Conservation (phyloP, 306 rosid species). For the Lathyrus sativus region DNA sequence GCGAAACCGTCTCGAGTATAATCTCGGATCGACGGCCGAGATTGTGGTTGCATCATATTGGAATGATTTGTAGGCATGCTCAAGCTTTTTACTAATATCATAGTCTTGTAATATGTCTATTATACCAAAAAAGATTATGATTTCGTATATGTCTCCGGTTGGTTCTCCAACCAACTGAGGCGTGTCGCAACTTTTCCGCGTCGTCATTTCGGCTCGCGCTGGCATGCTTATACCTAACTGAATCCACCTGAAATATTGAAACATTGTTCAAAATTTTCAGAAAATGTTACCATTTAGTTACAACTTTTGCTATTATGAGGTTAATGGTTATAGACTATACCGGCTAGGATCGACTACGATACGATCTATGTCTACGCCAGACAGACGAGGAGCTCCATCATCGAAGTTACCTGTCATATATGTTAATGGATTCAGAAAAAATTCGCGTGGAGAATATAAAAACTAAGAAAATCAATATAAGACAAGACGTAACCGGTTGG, state of each 20-base stretch:
- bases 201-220: constrained; percentile 71
- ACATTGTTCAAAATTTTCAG: constrained; percentile 8
- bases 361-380: constrained; percentile 58
- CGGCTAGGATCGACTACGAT: constrained; percentile 55
- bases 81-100: constrained; percentile 94
- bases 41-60: constrained; percentile 84
- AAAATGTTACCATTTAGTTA: constrained; percentile 27
- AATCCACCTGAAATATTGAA: constrained; percentile 55
- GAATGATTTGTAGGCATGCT: constrained; percentile 94
- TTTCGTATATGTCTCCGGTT: constrained; percentile 77
- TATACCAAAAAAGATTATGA: constrained; percentile 74
- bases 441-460: not conserved
- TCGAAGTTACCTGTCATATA: constrained; percentile 50
- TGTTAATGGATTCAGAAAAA: constrained; percentile 37
- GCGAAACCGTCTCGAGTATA: constrained; percentile 87
- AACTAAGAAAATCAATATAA: constrained; percentile 18
- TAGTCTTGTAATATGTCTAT: constrained; percentile 97
- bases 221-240: constrained; percentile 88
- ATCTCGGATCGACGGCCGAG: constrained; percentile 98
- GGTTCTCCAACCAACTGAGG: constrained; percentile 92
- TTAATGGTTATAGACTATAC: constrained; percentile 46
- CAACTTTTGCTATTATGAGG: constrained; percentile 20
- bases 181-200: constrained; percentile 62
- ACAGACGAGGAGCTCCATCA: constrained; percentile 52
- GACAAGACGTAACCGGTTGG: constrained; percentile 53